A percentile compares a stretch with the other conserved stretches of the same genome.
phyloP scores from a whole-genome alignment of 495 filamentous ascomycete genomes.

The Bathelium albidoporum region DNA sequence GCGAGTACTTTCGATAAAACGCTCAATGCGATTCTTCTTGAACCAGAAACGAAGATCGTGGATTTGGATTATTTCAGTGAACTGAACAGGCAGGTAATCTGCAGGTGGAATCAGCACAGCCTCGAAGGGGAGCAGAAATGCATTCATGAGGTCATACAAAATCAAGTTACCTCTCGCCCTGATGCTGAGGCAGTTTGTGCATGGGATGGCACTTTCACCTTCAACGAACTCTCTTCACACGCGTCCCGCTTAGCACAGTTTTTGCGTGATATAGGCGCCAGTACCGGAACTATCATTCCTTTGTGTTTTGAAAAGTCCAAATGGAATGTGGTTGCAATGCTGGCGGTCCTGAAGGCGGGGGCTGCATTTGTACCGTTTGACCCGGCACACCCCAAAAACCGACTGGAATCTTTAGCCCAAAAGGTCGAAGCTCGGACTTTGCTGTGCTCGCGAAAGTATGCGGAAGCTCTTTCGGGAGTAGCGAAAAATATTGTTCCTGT shows the following conservation, averaged over 20 bases:
- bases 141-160: slow-evolving; percentile 16
- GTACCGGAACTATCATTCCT: slow-evolving; percentile 40
- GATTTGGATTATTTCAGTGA: slow-evolving; percentile 11
- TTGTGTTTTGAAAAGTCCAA: slow-evolving; percentile 45
- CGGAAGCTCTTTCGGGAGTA: slow-evolving; percentile 3
- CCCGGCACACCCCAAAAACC: slow-evolving; percentile 15
- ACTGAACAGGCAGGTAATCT: slow-evolving; percentile 12
- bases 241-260: slow-evolving; percentile 11
- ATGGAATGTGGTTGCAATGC: slow-evolving; percentile 34
- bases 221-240: slow-evolving; percentile 10
- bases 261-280: slow-evolving; percentile 30
- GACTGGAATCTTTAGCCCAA: slow-evolving; percentile 7
- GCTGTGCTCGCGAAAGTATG: not conserved
- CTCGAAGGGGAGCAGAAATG: slow-evolving; percentile 9
- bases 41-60: not conserved
- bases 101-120: slow-evolving; percentile 16
- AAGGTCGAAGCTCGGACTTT: not conserved
- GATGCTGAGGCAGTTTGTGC: slow-evolving; percentile 15
- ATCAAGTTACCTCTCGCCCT: slow-evolving; percentile 2
- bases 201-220: slow-evolving; percentile 22
- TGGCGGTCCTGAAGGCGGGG: slow-evolving; percentile 32
- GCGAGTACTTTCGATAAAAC: slow-evolving; percentile 28
- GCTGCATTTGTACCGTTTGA: slow-evolving; percentile 18
- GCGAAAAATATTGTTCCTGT: slow-evolving; percentile 5
- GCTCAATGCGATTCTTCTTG: slow-evolving; percentile 7